Conservation (phyloP, 2,329 filamentous ascomycete genomes). For the Tolypocladium tundrense region DNA sequence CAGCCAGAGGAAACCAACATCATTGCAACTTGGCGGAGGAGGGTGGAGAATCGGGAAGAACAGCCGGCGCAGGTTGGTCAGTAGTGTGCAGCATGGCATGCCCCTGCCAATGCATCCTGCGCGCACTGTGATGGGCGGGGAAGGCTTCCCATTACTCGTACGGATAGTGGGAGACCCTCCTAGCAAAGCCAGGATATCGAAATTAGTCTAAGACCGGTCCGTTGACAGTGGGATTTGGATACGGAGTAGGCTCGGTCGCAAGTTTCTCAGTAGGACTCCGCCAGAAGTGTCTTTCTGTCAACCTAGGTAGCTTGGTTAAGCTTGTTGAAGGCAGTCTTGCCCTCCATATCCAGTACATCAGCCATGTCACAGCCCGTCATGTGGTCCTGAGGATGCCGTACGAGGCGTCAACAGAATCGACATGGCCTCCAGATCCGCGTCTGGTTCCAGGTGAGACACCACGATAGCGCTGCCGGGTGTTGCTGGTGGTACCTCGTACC, state of each 20-base stretch:
- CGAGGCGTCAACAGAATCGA: neutral
- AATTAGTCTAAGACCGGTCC: neutral
- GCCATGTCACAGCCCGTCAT: neutral
- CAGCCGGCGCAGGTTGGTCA: neutral
- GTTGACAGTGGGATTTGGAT: neutral
- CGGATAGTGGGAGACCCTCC: neutral
- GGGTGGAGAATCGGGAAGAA: neutral
- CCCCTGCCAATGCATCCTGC: neutral
- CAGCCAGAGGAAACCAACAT: neutral
- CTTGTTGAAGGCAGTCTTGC: neutral
- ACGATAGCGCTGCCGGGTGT: neutral
- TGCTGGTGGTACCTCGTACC: neutral
- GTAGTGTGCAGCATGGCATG: neutral
- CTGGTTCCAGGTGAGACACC: neutral
- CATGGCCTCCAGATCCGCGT: neutral
- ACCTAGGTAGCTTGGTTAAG: neutral
- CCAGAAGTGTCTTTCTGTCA: neutral
- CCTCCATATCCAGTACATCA: neutral
- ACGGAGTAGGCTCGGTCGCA: neutral
- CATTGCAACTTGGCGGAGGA: neutral
- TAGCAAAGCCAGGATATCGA: neutral
- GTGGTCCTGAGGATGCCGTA: neutral
- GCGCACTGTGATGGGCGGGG: neutral
- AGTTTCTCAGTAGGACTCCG: neutral
- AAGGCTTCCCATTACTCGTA: neutral